phyloP scores from a whole-genome alignment of 495 filamentous ascomycete genomes.

The Annulohypoxylon moriforme region DNA sequence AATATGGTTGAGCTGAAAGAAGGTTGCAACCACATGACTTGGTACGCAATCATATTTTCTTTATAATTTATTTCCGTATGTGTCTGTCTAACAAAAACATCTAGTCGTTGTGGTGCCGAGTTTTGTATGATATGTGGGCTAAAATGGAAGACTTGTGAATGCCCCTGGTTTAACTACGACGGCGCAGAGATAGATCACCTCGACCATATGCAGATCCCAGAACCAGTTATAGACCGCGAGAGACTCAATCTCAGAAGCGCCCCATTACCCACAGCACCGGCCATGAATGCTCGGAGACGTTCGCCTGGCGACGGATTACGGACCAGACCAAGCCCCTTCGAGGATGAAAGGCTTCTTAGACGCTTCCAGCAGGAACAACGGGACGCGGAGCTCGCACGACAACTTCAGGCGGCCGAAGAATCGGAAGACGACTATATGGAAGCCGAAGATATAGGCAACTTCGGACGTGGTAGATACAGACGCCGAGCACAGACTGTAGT shows the following conservation, averaged over 20 bases:
- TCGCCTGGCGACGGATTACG: conserved; percentile 38
- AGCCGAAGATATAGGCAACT: conserved; percentile 53
- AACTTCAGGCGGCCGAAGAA: conserved; percentile 62
- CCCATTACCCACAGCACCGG: conserved; percentile 9
- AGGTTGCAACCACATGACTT: conserved; percentile 89
- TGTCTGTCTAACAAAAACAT: conserved; percentile 29
- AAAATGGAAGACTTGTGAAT: conserved; percentile 85
- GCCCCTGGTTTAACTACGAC: conserved; percentile 80
- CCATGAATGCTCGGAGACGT: conserved; percentile 18
- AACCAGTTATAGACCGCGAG: conserved; percentile 47
- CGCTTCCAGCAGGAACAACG: conserved; percentile 55
- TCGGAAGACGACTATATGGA: conserved; percentile 57
- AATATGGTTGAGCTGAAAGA: conserved; percentile 81
- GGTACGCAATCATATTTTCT: conserved; percentile 59
- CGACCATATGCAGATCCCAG: conserved; percentile 67
- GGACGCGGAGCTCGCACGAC: conserved; percentile 68
- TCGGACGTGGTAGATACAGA: conserved; percentile 61
- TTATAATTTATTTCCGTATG: neutral
- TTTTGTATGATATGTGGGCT: conserved; percentile 85
- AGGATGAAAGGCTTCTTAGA: conserved; percentile 64
- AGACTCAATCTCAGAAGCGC: conserved; percentile 35
- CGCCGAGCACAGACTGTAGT: conserved; percentile 55
- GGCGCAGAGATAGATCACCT: conserved; percentile 66
- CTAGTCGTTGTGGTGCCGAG: conserved; percentile 78
- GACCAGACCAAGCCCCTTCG: conserved; percentile 58